These are phyloP conservation scores for Exobasidium rhododendri DNA, from an alignment of 1,284 basidiomycete species.

Conservation along the genomic window DNA sequence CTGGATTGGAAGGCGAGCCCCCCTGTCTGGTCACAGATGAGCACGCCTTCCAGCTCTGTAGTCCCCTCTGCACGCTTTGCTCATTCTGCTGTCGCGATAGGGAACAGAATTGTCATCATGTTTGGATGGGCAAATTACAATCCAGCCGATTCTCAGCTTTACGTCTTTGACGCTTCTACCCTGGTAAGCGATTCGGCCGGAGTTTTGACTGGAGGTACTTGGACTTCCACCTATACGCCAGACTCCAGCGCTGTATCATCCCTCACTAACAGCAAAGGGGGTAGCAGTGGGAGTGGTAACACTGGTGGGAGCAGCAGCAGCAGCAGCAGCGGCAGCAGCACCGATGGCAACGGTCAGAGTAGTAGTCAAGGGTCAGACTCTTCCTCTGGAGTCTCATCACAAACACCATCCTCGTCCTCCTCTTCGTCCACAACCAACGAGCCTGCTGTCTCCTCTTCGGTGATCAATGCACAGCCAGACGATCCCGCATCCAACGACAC, in stretches of 20 bases:
- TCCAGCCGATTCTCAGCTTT: conserved; percentile 28
- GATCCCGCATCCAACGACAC: not conserved
- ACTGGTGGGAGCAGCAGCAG: conserved; percentile 7
- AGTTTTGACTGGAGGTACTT: conserved; percentile 32
- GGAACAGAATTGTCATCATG: conserved; percentile 31
- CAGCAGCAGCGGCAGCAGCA: conserved; percentile 10
- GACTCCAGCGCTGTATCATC: conserved; percentile 28
- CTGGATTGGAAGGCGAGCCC: conserved; percentile 43
- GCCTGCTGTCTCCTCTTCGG: not conserved
- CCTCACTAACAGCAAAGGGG: not conserved
- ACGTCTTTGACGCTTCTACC: conserved; percentile 31
- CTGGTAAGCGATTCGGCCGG: conserved; percentile 18
- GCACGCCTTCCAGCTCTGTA: conserved; percentile 12
- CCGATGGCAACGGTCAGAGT: not conserved
- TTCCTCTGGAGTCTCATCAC: not conserved
- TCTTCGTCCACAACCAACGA: not conserved
- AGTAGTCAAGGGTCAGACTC: not conserved
- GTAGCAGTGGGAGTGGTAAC: conserved; percentile 4
- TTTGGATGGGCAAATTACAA: conserved; percentile 39
- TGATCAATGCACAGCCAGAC: not conserved
- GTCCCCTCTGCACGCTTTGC: conserved; percentile 36
- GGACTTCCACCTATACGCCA: conserved; percentile 35
- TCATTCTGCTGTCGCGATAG: conserved; percentile 44
- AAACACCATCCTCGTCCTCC: not conserved
- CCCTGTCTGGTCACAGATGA: conserved; percentile 32